Base-by-base conservation (phyloP, 495 filamentous ascomycete genomes). In the Tuber aestivum region DNA sequence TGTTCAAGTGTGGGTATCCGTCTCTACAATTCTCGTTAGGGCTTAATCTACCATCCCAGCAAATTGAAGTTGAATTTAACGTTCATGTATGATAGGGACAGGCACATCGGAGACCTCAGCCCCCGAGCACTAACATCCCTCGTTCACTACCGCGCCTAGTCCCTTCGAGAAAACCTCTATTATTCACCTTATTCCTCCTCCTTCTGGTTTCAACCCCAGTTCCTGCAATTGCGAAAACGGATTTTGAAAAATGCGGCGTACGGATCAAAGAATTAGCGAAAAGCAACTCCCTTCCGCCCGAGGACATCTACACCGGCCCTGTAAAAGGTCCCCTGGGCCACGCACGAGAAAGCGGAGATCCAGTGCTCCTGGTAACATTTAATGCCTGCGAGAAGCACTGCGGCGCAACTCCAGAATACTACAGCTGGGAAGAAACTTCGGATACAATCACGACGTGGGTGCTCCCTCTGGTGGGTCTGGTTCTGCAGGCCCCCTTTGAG, bases 371-470 rank as follows among this genome's bases (percentile, higher is more conserved):
- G 56, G 16, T 65, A 65, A 65, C 56, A 14, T 35, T 65, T 65
- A 14, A 12, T 14, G 56, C 12, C 14, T 65, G 56, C 27, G 56
- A 65, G 56, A 18, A 35, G 27, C 8, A 65, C 56, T 65, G 56
- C 14, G 56, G 56, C 20, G 32, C 3, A 32, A 32, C 14, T 7
- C 56, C 56, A 20, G 56, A 65, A 18, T 65, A 32, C 56, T 85
- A 85, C 77, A 32, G 74, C 1, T 86, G 86, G 86, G 48, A 70
- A 41, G 80, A 84, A 38, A 65, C 79, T 37, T 75, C 81, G 14
- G 74, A 74, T 40, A 87, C 85, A 21, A 84, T 87, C 38, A 86
- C 85, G 27, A 86, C 86, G 16, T 87, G 86, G 86, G 74, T 86
- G 0, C 71, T 87, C 37, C 86, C 86, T 8, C 77, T 86, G 20